Percentiles rank a stretch among this genome's conserved stretches.
These are phyloP conservation scores for Wilcoxina mikolae DNA, from an alignment of 495 filamentous ascomycete genomes.

Conservation along the genomic window DNA sequence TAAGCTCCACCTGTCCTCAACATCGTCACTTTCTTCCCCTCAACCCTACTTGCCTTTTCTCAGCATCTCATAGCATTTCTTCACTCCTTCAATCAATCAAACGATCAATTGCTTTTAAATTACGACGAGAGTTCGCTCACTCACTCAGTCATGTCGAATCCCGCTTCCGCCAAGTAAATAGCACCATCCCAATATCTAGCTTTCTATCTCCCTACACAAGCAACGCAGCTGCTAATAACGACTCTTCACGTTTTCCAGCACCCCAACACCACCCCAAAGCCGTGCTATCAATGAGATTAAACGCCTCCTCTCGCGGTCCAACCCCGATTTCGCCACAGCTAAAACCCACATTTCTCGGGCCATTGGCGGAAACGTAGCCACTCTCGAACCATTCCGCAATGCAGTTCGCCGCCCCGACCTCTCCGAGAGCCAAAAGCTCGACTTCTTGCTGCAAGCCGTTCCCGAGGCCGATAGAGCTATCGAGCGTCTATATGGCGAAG, in stretches of 20 bases:
- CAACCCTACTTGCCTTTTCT: too few relatives aligned
- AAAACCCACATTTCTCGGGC: conserved; percentile 1
- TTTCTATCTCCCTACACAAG: not conserved
- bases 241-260: not conserved
- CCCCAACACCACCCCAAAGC: not conserved
- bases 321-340: conserved; percentile 2
- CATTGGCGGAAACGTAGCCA: conserved; percentile 1
- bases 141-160: not conserved
- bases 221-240: not conserved
- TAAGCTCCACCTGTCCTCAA: too few relatives aligned
- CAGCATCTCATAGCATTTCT: too few relatives aligned
- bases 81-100: too few relatives aligned
- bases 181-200: not conserved
- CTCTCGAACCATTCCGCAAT: conserved; percentile 3
- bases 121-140: too few relatives aligned
- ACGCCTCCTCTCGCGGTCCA: not conserved
- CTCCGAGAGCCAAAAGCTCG: conserved; percentile 9
- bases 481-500: conserved; percentile 5
- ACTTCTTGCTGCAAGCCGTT: conserved; percentile 12
- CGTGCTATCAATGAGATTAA: conserved; percentile 9
- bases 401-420: conserved; percentile 4
- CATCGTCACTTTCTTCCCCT: too few relatives aligned
- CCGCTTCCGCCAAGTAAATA: not conserved
- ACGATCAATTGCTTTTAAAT: too few relatives aligned
- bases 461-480: conserved; percentile 14